phyloP scores from a whole-genome alignment of 2,329 filamentous ascomycete genomes.

The Stemphylium lycopersici region DNA sequence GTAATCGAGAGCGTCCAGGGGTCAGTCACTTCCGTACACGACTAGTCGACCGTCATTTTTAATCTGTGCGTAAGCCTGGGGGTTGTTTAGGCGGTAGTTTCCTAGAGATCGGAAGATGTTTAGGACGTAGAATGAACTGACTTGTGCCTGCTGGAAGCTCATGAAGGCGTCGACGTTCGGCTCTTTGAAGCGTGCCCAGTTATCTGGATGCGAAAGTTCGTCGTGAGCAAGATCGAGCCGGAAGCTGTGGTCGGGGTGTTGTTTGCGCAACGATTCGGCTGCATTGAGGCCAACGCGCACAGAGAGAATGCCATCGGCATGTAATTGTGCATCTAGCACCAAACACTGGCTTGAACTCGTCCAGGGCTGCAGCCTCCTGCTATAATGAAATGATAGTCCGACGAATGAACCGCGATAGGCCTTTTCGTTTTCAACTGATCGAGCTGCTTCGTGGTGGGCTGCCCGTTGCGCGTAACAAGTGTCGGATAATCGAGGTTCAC shows the following conservation, averaged over 20 bases:
- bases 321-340: slow-evolving; percentile 4
- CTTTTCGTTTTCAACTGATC: background rate
- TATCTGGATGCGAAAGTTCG: background rate
- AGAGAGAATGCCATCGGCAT: slow-evolving; percentile 1
- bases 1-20: slow-evolving; percentile 4
- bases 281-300: slow-evolving; percentile 5
- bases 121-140: slow-evolving; percentile 4
- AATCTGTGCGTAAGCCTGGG: slow-evolving; percentile 7
- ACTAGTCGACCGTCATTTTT: slow-evolving; percentile 6
- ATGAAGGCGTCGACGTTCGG: slow-evolving; percentile 1
- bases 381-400: slow-evolving; percentile 5
- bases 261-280: background rate
- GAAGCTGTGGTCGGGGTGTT: slow-evolving; percentile 2
- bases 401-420: background rate
- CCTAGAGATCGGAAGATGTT: slow-evolving; percentile 4
- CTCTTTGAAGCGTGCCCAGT: slow-evolving; percentile 1
- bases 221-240: slow-evolving; percentile 8
- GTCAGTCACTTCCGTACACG: slow-evolving; percentile 7
- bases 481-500: slow-evolving; percentile 10
- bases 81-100: slow-evolving; percentile 3
- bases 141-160: slow-evolving; percentile 7
- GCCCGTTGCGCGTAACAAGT: background rate
- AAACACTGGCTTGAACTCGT: slow-evolving; percentile 1
- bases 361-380: slow-evolving; percentile 1
- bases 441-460: background rate